phyloP scores from a whole-genome alignment of 2,329 filamentous ascomycete genomes.

The Diaporthe ilicicola region DNA sequence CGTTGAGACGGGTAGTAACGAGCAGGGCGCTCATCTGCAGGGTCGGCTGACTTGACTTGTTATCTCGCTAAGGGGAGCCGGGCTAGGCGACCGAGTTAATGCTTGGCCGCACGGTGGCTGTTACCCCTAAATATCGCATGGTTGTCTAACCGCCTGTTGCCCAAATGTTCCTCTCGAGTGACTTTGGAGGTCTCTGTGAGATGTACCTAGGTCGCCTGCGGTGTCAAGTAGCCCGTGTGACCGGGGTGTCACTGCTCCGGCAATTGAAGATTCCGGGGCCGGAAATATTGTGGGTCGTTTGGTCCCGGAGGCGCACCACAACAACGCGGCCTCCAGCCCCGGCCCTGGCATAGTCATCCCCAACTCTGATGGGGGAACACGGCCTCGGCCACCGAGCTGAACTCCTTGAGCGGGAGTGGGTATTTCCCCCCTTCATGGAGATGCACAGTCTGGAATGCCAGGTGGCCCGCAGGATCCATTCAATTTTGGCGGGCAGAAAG shows the following conservation, averaged over 20 bases:
- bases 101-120: constrained; percentile 2
- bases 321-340: not conserved
- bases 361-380: not conserved
- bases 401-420: not conserved
- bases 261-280: constrained; percentile 3
- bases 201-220: not conserved
- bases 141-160: not conserved
- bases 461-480: constrained; percentile 13
- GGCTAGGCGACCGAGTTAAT: not conserved
- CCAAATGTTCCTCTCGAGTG: not conserved
- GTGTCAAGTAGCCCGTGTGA: not conserved
- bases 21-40: not conserved
- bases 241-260: not conserved
- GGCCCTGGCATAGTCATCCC: not conserved
- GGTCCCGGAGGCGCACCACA: not conserved
- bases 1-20: not conserved
- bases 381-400: not conserved
- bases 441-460: constrained; percentile 2
- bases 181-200: not conserved
- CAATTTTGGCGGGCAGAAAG: not conserved
- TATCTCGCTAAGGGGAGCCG: not conserved
- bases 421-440: not conserved
- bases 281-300: not conserved
- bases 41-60: not conserved
- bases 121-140: not conserved